Base-by-base conservation (phyloP, 805 yeast genomes). In the Danielia reshetovae region DNA sequence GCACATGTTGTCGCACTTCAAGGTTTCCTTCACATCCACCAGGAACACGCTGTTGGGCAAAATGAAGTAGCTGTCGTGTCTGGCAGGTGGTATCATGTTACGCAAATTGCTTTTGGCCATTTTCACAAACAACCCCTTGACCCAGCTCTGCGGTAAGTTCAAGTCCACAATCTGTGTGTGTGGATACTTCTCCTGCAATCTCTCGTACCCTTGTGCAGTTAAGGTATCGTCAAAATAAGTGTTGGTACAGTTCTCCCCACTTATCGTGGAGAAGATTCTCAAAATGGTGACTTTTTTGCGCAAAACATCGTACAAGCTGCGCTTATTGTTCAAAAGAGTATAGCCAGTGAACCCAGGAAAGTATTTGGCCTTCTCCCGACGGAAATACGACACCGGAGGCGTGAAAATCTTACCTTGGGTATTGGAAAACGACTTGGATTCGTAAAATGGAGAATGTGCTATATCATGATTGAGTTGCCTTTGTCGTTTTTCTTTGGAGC, bases 331-430 rank as follows among this genome's bases (percentile, higher is more conserved):
- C 3, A 49, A 38, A 24, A 87, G 53, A 1, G 79, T 68, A 15
- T 67, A 68, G 0, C 81, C 90, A 17, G 60, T 54, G 39, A 90
- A 66, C 52, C 88, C 88, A 7, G 97, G 96, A 62, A 93, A 86
- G 55, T 77, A 93, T 30, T 77, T 61, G 0, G 97, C 70, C 51
- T 74, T 81, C 6, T 84, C 89, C 9, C 68, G 61, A 40, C 74
- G 75, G 74, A 90, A 89, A 48, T 75, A 81, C 1, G 88, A 75
- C n/a, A 74, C 68, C 1, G 97, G 97, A 0, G 96, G 75, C 12
- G 72, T 65, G 64, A 88, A 93, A 43, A 89, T 69, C 60, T 88
- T 87, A 16, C 97, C 98, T 24, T 79, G 74, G 2, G 90, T 85
- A 47, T 81, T 81, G 21, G 32, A 43, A 33, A 50, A 67, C 2